A percentile compares a stretch with the other conserved stretches of the same genome.
These are phyloP conservation scores for Blastomyces percursus DNA, from an alignment of 2,329 filamentous ascomycete species.

Conservation along the genomic window DNA sequence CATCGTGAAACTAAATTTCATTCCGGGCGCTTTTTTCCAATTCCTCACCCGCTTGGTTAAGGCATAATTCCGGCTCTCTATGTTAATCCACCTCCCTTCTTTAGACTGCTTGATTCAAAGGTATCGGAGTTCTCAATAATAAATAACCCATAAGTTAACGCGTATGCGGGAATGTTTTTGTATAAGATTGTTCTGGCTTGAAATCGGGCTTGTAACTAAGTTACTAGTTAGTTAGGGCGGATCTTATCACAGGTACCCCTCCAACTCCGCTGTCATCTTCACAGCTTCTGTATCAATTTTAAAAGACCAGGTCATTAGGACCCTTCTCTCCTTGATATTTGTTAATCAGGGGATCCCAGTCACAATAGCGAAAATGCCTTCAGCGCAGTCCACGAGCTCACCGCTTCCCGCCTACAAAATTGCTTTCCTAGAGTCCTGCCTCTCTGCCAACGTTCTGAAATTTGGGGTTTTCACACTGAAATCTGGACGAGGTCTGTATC, in stretches of 20 bases:
- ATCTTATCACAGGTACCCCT: too few species aligned
- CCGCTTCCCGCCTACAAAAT: slow-evolving; percentile 25
- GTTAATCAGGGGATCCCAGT: background rate
- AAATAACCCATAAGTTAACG: too few species aligned
- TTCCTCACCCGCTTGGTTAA: background rate
- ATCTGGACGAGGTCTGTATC: slow-evolving; percentile 53
- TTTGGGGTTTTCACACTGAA: slow-evolving; percentile 58
- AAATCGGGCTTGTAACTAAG: background rate
- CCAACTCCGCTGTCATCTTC: background rate
- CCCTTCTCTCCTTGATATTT: background rate
- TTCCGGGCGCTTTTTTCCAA: too few species aligned
- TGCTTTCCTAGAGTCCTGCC: slow-evolving; percentile 28
- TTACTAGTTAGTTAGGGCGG: too few species aligned
- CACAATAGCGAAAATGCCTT: background rate
- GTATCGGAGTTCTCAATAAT: background rate
- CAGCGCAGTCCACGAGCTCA: background rate
- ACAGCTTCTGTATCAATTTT: too few species aligned
- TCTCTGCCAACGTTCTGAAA: slow-evolving; percentile 32
- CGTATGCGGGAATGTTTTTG: background rate
- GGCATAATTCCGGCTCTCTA: background rate
- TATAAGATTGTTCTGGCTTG: too few species aligned
- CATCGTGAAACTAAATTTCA: too few species aligned
- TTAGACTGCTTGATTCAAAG: background rate
- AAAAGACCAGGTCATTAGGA: too few species aligned
- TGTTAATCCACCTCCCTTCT: background rate